Conservation (phyloP, 805 yeast species). For the Isabelozyma heimii region DNA sequence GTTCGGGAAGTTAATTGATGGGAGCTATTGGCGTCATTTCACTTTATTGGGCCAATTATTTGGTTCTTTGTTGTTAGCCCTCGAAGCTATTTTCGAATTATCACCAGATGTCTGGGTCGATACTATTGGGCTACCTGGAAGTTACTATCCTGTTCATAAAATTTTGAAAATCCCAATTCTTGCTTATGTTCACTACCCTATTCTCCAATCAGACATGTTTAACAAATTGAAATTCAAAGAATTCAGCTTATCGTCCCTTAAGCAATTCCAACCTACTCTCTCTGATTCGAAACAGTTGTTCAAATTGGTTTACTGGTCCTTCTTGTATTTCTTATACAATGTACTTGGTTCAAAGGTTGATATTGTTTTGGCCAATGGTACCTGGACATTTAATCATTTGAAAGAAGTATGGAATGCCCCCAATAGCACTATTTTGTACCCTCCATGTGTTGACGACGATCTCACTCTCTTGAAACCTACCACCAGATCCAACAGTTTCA, state of each 20-base stretch:
- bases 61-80: constrained; percentile 67
- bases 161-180: constrained; percentile 70
- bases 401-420: constrained; percentile 51
- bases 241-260: constrained; percentile 6
- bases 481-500: constrained; percentile 35
- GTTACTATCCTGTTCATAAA: constrained; percentile 62
- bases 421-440: constrained; percentile 59
- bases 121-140: constrained; percentile 91
- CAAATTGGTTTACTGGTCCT: constrained; percentile 68
- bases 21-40: constrained; percentile 69
- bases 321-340: constrained; percentile 61
- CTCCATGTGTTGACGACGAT: constrained; percentile 82
- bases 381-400: constrained; percentile 89
- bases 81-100: constrained; percentile 66
- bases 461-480: constrained; percentile 10
- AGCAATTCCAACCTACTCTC: constrained; percentile 12
- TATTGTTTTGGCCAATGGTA: constrained; percentile 72
- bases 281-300: constrained; percentile 31
- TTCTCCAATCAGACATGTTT: constrained; percentile 86
- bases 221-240: constrained; percentile 43
- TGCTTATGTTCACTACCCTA: constrained; percentile 93
- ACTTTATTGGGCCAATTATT: constrained; percentile 86
- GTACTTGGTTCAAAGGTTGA: constrained; percentile 65
- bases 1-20: constrained; percentile 60
- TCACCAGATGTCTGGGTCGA: constrained; percentile 92